These are phyloP conservation scores for Aspergillus unguis DNA, from an alignment of 2,329 filamentous ascomycete species.

Conservation along the genomic window DNA sequence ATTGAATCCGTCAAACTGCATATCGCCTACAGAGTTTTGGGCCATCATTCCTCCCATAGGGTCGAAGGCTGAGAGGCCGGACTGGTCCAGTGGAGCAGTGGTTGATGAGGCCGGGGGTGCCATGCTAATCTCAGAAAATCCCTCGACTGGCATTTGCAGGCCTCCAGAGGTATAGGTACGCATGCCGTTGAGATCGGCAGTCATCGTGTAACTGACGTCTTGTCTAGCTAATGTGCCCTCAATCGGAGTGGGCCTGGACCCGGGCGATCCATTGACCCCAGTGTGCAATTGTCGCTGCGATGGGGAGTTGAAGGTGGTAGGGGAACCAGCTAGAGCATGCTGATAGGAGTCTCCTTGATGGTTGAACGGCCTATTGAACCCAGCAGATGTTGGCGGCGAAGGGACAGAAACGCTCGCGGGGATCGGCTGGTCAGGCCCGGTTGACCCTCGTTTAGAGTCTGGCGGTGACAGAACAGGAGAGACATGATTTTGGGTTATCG, in stretches of 20 bases:
- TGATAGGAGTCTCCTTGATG: conserved; percentile 29
- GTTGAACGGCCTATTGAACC: conserved; percentile 18
- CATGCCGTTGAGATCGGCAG: conserved; percentile 19
- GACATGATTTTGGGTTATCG: conserved; percentile 15
- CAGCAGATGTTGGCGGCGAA: conserved; percentile 27
- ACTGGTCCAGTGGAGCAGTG: conserved; percentile 25
- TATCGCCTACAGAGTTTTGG: conserved; percentile 22
- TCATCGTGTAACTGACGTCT: conserved; percentile 15
- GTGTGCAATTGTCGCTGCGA: conserved; percentile 22
- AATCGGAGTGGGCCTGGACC: no score
- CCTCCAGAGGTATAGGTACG: conserved; percentile 17
- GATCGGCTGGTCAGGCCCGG: conserved; percentile 10
- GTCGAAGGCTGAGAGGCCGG: conserved; percentile 25
- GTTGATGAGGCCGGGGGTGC: conserved; percentile 19
- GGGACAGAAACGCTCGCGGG: conserved; percentile 22
- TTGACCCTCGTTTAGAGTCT: conserved; percentile 6
- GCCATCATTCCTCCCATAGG: conserved; percentile 26
- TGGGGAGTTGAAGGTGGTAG: conserved; percentile 28
- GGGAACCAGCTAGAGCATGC: conserved; percentile 17
- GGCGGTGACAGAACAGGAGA: conserved; percentile 12
- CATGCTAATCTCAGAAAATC: conserved; percentile 22
- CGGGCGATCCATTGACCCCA: conserved; percentile 12
- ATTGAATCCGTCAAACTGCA: conserved; percentile 36
- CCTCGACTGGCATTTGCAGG: conserved; percentile 18
- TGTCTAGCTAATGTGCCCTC: no score